Evolutionary conservation across 164 flowering plant genomes (phyloP).

Genomic region (Piper longum): DNA sequence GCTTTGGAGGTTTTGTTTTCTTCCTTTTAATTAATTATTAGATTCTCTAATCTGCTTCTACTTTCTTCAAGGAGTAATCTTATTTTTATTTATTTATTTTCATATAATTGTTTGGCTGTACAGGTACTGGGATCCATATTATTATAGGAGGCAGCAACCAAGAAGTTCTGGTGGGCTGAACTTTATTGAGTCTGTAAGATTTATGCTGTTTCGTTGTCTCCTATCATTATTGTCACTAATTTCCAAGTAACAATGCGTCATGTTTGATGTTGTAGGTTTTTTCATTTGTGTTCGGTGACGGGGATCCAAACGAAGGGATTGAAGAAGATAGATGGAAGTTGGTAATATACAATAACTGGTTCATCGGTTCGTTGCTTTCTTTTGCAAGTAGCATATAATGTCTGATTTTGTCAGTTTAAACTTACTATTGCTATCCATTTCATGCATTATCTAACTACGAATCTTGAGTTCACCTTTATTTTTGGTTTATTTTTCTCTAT

Average conservation of each 20-base stretch:
- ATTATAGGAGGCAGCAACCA: slow-evolving; percentile 50
- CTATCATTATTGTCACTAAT: background rate
- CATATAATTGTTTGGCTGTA: background rate
- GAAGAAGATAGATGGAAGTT: slow-evolving; percentile 99
- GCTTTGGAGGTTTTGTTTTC: background rate
- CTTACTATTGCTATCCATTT: background rate
- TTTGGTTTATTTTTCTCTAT: background rate
- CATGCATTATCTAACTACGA: too few species aligned
- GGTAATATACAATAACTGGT: slow-evolving; percentile 60
- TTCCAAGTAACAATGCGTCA: too few species aligned
- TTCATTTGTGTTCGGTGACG: slow-evolving; percentile 98
- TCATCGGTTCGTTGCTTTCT: slow-evolving; percentile 28
- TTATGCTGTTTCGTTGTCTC: slow-evolving; percentile 1
- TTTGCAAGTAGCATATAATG: background rate
- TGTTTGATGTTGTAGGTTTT: slow-evolving; percentile 45
- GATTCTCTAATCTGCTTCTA: background rate
- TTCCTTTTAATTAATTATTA: background rate
- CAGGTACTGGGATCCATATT: slow-evolving; percentile 98
- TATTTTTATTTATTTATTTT: background rate
- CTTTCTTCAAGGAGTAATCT: background rate
- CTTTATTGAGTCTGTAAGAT: slow-evolving; percentile 77
- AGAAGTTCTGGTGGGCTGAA: slow-evolving; percentile 55
- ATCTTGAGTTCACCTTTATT: background rate
- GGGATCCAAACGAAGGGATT: slow-evolving; percentile 97
- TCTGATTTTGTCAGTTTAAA: background rate